Base-by-base conservation (phyloP, 164 flowering plant genomes). In the Umbellularia californica region DNA sequence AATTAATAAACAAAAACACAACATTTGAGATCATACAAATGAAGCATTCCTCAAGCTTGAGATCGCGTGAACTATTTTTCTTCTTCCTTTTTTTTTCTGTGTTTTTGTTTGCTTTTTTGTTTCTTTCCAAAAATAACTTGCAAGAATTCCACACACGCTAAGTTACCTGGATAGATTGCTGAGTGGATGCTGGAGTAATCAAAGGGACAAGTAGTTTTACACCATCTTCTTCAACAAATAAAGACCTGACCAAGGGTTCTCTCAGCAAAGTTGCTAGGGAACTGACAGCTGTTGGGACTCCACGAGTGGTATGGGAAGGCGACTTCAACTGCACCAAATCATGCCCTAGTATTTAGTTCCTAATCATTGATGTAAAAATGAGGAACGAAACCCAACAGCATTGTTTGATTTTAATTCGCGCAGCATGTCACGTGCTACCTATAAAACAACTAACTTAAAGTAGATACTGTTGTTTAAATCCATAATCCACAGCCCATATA, bases 131-230 rank as follows among this genome's bases (percentile, higher is more conserved):
- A 41, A 41, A 41, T 41, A 35, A 7, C 47, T 41, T 41, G 47
- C 47, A 41, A 41, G 47, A 41, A 7, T 41, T 41, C 47, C 47
- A 41, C 0, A 41, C 47, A 41, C 47, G 7, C 11, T 1, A 41
- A 41, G 9, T 77, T 80, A 95, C 99, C 97, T 95, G 99, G 65
- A 92, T 90, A 68, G 99, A 93, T 75, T 95, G 98, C 81, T 93
- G 99, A 70, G 90, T 93, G 71, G 98, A 90, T 77, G 93, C 99
- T 41, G 99, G 99, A 78, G 89, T 79, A 77, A 95, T 93, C 71
- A 92, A 81, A 67, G 98, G 99, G 78, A 90, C 77, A 22, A 95
- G 91, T 82, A 95, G 74, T 85, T 91, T 93, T 78, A 92, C 94
- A 24, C 99, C 99, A 83, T 95, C 99, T 67, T 80, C 86, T 83